phyloP scores from a whole-genome alignment of 2,329 filamentous ascomycete species.

The Polychaeton citri region DNA sequence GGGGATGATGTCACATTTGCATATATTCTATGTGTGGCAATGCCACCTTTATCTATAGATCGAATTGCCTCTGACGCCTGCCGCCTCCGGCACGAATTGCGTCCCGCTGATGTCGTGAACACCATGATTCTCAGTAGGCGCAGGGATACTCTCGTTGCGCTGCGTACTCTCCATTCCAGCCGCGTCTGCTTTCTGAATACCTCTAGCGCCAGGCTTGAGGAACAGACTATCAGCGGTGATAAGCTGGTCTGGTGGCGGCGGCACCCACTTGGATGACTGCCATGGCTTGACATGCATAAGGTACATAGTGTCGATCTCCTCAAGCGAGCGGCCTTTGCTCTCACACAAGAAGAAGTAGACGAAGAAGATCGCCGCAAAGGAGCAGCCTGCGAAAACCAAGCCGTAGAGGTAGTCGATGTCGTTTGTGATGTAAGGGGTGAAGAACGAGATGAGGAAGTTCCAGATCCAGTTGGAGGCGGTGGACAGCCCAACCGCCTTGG shows the following conservation, averaged over 20 bases:
- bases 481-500: conserved; percentile 44
- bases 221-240: conserved; percentile 18
- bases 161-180: conserved; percentile 18
- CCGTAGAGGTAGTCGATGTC: conserved; percentile 27
- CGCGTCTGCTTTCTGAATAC: conserved; percentile 18
- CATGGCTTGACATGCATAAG: conserved; percentile 21
- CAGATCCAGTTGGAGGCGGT: conserved; percentile 50
- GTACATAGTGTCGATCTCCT: conserved; percentile 30
- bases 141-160: conserved; percentile 12
- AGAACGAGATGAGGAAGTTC: conserved; percentile 24
- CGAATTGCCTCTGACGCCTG: conserved; percentile 10
- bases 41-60: neutral
- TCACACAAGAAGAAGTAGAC: conserved; percentile 29
- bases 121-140: conserved; percentile 12
- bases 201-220: conserved; percentile 17
- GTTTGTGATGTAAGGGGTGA: conserved; percentile 24
- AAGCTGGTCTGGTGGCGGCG: conserved; percentile 18
- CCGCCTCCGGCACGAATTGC: conserved; percentile 12
- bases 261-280: conserved; percentile 20
- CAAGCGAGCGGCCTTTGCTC: conserved; percentile 22
- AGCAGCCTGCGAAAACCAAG: conserved; percentile 26
- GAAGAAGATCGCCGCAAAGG: conserved; percentile 18
- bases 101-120: conserved; percentile 17
- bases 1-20: too few species aligned
- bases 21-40: too few species aligned